A percentile compares a stretch with the other conserved stretches of the same genome.
phyloP scores from a whole-genome alignment of 2,329 filamentous ascomycete genomes.

The Apiospora rasikravindrae region DNA sequence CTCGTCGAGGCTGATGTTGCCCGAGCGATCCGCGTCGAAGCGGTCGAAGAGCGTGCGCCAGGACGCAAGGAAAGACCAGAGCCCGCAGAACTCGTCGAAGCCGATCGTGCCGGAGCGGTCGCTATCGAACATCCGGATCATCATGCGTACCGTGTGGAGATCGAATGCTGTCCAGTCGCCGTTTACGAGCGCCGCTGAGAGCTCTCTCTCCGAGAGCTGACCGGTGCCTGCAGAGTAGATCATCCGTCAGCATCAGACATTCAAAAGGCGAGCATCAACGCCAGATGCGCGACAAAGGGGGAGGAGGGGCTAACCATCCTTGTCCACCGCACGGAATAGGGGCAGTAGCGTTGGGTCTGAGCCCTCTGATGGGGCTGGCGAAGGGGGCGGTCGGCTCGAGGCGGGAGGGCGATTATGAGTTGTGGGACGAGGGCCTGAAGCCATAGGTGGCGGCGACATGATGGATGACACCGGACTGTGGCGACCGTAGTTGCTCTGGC shows the following conservation, averaged over 20 bases:
- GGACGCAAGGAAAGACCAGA: slow-evolving; percentile 94
- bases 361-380: slow-evolving; percentile 59
- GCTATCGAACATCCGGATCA: slow-evolving; percentile 99
- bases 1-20: slow-evolving; percentile 84
- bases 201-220: slow-evolving; percentile 82
- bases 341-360: slow-evolving; percentile 79
- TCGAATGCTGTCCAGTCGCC: slow-evolving; percentile 96
- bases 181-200: slow-evolving; percentile 90
- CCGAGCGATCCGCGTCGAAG: slow-evolving; percentile 86
- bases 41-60: slow-evolving; percentile 96
- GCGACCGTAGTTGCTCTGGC: slow-evolving; percentile 1
- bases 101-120: slow-evolving; percentile 88
- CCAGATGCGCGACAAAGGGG: neutral
- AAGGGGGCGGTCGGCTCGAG: slow-evolving; percentile 67
- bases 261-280: neutral
- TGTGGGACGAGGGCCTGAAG: slow-evolving; percentile 47
- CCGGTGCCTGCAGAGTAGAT: slow-evolving; percentile 64
- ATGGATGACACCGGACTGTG: slow-evolving; percentile 36
- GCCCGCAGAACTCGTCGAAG: slow-evolving; percentile 93
- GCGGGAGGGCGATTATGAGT: slow-evolving; percentile 59
- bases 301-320: slow-evolving; percentile 62
- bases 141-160: slow-evolving; percentile 92
- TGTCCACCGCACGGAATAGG: slow-evolving; percentile 90
- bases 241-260: neutral
- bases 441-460: slow-evolving; percentile 57